Evolutionary conservation across 768 basidiomycete species (phyloP).

Genomic region (Boletus coccyginus): DNA sequence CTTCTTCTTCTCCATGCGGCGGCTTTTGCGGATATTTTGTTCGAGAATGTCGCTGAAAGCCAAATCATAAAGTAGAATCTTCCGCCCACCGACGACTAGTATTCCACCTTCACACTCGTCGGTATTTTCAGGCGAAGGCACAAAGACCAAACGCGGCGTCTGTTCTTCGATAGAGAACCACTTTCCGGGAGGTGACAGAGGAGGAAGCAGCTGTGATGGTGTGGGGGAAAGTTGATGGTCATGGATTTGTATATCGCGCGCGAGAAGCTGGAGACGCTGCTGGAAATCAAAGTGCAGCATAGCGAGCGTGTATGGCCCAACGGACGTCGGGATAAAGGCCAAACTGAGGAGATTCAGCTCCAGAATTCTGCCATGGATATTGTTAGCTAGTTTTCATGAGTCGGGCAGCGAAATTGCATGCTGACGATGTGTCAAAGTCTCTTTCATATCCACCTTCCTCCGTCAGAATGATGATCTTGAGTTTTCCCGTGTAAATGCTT

Average conservation of each 20-base stretch:
- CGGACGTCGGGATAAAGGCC: conserved; percentile 48
- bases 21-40: conserved; percentile 54
- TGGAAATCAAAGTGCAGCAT: conserved; percentile 68
- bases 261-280: conserved; percentile 58
- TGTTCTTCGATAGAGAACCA: conserved; percentile 39
- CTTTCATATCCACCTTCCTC: conserved; percentile 51
- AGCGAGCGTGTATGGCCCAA: conserved; percentile 52
- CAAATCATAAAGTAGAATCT: conserved; percentile 61
- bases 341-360: conserved; percentile 70
- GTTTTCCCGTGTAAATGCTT: conserved; percentile 66
- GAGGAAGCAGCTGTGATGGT: conserved; percentile 43
- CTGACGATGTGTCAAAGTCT: conserved; percentile 67
- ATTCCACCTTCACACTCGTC: conserved; percentile 59
- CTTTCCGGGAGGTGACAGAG: conserved; percentile 51
- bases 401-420: conserved; percentile 12
- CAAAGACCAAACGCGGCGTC: conserved; percentile 39
- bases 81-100: conserved; percentile 65
- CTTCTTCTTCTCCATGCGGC: conserved; percentile 50
- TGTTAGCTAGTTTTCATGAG: conserved; percentile 2
- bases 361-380: conserved; percentile 42
- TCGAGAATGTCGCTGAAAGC: conserved; percentile 45
- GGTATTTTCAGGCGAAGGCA: conserved; percentile 25
- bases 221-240: conserved; percentile 51
- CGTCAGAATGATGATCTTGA: conserved; percentile 57
- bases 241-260: conserved; percentile 51